Evolutionary conservation across 192 early-diverging fungal species (phyloP), one percentile per base, ranked within the genome.

Genomic region (Mortierella claussenii): DNA sequence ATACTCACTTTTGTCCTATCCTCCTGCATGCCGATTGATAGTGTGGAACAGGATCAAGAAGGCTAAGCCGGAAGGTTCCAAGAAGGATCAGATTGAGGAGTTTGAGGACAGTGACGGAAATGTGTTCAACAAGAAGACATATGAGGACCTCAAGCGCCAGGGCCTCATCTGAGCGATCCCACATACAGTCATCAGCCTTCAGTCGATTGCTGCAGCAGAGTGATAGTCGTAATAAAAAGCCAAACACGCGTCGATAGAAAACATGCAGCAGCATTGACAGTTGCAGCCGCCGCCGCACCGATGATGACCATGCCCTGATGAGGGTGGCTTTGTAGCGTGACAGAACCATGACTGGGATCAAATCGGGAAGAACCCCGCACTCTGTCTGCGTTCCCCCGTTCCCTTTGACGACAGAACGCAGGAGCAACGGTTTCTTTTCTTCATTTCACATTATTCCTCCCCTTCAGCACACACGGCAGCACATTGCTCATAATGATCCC

Each of bases 51-150:
- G 90, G 63, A 82, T 98, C 11, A 95, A 97, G 76, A 79, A 78
- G 12, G 73, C 86, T 15, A 92, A 92, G 63, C 70, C 80, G 1
- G 91, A 89, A 48, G 81, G 86, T 1, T 83, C 85, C 47, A 93
- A 92, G 69, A 79, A 85, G 7, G 97, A 98, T 60, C 84, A 85
- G 9, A 88, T 96, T 79, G 97, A 99, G 74, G 97, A 99, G 71
- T 95, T 87, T 67, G 92, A 95, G 70, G 92, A 95, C 53, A 78
- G 65, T 15, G 91, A 92, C 56, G 93, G 93, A 68, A 94, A 95
- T 55, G 92, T 95, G 45, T 93, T 91, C 57, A 94, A 91, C 80
- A 93, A 92, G 60, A 95, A 95, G 83, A 94, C 89, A 1, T 95
- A 90, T 64, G 84, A 92, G 57, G 93, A 94, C 79, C 86, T 94